Evolutionary conservation across 768 basidiomycete genomes (phyloP), one percentile per base, ranked within the genome.

Genomic region (Candolleomyces aberdarensis): DNA sequence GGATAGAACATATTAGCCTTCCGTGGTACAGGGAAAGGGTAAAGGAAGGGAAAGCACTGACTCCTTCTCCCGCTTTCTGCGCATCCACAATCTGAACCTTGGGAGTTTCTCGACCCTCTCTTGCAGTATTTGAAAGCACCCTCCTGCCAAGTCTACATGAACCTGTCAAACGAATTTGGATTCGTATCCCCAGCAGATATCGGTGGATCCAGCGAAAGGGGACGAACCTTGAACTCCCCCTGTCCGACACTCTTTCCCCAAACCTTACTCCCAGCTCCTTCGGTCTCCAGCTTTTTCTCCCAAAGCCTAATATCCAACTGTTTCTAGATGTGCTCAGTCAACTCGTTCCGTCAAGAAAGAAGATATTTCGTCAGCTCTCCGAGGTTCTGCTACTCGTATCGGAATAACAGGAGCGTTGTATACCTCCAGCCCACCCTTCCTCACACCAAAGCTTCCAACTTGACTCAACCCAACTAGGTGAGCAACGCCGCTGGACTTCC

Each of bases 91-190:
- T 78, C 0, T 81, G 80, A 0, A 78, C 74, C 56, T 78, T 80
- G 19, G 92, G 84, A 19, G 85, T 85, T 84, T 85, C 13, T 76
- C 75, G 22, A 86, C 75, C n/a, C n/a, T 15, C 77, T 80, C 19
- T 76, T 79, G 60, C 87, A 92, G 66, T 84, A 87, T 66, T 85
- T 71, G 19, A 78, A 70, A 15, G 92, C 94, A 44, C 83, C 83
- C 4, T 69, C 74, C 3, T 83, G 84, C 89, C 90, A 93, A 22
- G 76, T 77, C 83, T 91, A 65, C 46, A 22, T n/a, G 1, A 20
- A 40, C 1, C 26, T 26, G 26, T 1, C 1, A 26, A 3, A 26
- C 1, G 26, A 26, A 26, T 26, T 26, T 26, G 1, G 26, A 26
- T 26, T 26, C 3, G 26, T 26, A 26, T 26, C 26, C 26, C 3